phyloP scores from a whole-genome alignment of 2,329 filamentous ascomycete species.

The Cadophora malorum region DNA sequence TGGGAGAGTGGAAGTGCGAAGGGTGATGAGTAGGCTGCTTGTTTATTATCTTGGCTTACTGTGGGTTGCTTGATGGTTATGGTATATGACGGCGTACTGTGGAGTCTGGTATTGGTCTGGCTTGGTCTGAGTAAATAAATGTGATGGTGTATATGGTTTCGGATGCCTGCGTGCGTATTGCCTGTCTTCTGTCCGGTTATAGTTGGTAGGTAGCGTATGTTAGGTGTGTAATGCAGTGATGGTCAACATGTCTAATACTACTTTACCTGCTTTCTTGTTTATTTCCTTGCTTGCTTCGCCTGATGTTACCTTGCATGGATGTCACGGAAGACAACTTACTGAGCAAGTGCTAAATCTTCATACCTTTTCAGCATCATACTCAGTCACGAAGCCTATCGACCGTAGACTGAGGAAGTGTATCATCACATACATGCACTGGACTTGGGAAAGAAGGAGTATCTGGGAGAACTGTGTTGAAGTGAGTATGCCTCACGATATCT shows the following conservation, averaged over 20 bases:
- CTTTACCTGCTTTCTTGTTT: background rate
- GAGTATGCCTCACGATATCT: too few species aligned
- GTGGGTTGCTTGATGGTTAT: background rate
- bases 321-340: background rate
- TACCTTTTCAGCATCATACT: too few species aligned
- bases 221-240: constrained; percentile 12
- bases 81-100: background rate
- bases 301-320: background rate
- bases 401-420: too few species aligned
- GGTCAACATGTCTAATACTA: background rate
- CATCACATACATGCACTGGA: too few species aligned
- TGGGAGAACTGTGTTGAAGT: too few species aligned
- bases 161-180: background rate
- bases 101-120: background rate
- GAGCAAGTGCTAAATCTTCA: background rate
- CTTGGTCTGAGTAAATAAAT: background rate
- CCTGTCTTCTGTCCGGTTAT: constrained; percentile 14
- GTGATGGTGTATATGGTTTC: background rate
- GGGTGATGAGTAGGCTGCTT: constrained; percentile 51
- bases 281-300: background rate
- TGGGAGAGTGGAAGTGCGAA: constrained; percentile 74
- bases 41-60: background rate
- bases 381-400: too few species aligned
- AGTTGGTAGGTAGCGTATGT: constrained; percentile 4
- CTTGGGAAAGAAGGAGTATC: too few species aligned